These are phyloP conservation scores for Boeremia exigua DNA, from an alignment of 2,329 filamentous ascomycete genomes.

Conservation along the genomic window DNA sequence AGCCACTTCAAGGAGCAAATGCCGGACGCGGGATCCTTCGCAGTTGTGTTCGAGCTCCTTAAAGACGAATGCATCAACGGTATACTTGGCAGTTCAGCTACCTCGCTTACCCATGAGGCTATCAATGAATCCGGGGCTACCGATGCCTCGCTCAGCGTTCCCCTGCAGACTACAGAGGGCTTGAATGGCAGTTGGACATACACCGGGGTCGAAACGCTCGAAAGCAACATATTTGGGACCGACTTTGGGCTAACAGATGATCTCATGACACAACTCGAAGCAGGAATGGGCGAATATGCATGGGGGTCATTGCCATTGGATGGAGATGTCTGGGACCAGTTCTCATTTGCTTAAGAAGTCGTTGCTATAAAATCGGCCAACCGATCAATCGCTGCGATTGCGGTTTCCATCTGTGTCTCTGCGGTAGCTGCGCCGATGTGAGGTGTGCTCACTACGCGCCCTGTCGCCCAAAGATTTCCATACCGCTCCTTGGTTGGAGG, in stretches of 20 bases:
- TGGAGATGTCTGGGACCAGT: conserved; percentile 14
- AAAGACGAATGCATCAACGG: conserved; percentile 28
- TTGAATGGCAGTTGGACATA: neutral
- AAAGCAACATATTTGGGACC: neutral
- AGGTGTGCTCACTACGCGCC: conserved; percentile 58
- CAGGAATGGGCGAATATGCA: conserved; percentile 42
- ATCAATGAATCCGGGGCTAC: neutral
- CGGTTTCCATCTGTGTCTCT: conserved; percentile 47
- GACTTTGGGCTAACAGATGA: conserved; percentile 20
- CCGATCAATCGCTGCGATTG: conserved; percentile 45
- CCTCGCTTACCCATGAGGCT: neutral
- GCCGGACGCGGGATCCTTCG: conserved; percentile 34
- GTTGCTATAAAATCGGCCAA: conserved; percentile 19
- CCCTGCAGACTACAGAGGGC: neutral
- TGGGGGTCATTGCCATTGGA: conserved; percentile 30
- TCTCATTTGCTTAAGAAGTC: conserved; percentile 8
- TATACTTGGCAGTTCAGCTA: neutral
- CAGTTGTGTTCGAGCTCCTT: conserved; percentile 34
- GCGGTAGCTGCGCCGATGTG: conserved; percentile 57
- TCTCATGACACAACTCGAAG: conserved; percentile 35
- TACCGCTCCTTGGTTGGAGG: conserved; percentile 51
- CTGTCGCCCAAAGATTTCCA: conserved; percentile 49
- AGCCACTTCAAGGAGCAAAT: conserved; percentile 33
- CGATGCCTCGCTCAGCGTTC: neutral
- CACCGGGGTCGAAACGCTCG: neutral